Percentiles rank a stretch among this genome's conserved stretches.
These are phyloP conservation scores for Arthrobotrys entomopaga DNA, from an alignment of 2,329 filamentous ascomycete species.

Conservation along the genomic window DNA sequence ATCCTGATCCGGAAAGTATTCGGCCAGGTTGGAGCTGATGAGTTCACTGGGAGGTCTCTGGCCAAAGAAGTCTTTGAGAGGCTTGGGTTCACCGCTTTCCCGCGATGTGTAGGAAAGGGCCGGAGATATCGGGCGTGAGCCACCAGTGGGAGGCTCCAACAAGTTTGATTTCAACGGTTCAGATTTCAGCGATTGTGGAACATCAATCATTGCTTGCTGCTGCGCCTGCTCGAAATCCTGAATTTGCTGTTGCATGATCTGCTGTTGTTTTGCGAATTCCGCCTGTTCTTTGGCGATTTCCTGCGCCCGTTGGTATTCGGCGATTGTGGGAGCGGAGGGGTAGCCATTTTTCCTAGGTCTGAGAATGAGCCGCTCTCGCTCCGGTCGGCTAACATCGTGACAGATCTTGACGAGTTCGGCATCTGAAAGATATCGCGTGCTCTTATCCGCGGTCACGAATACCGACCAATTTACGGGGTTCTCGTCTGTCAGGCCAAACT, in stretches of 20 bases:
- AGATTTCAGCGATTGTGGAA: slow-evolving; percentile 12
- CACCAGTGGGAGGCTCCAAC: slow-evolving; percentile 38
- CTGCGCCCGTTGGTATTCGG: slow-evolving; percentile 86
- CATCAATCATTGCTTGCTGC: slow-evolving; percentile 8
- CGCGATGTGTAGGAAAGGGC: slow-evolving; percentile 69
- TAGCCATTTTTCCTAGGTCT: slow-evolving; percentile 74
- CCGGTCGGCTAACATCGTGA: slow-evolving; percentile 82
- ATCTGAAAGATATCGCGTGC: slow-evolving; percentile 65
- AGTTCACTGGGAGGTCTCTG: slow-evolving; percentile 94
- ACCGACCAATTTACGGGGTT: slow-evolving; percentile 97
- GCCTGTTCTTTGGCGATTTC: slow-evolving; percentile 89
- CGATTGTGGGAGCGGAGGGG: slow-evolving; percentile 80
- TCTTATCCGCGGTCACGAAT: slow-evolving; percentile 84
- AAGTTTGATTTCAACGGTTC: slow-evolving; percentile 34
- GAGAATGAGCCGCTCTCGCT: slow-evolving; percentile 89
- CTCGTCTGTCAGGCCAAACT: slow-evolving; percentile 86
- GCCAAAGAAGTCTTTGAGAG: slow-evolving; percentile 75
- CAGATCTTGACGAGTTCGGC: slow-evolving; percentile 90
- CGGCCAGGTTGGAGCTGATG: slow-evolving; percentile 94
- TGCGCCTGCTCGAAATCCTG: slow-evolving; percentile 31
- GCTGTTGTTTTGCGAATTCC: slow-evolving; percentile 62
- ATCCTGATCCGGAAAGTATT: slow-evolving; percentile 95
- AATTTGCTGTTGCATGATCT: slow-evolving; percentile 37
- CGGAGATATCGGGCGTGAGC: slow-evolving; percentile 80
- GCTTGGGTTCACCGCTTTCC: slow-evolving; percentile 59